Evolutionary conservation across 805 yeast species (phyloP), one percentile per base, ranked within the genome.

Genomic region (Kluyveromyces dobzhanskii): DNA sequence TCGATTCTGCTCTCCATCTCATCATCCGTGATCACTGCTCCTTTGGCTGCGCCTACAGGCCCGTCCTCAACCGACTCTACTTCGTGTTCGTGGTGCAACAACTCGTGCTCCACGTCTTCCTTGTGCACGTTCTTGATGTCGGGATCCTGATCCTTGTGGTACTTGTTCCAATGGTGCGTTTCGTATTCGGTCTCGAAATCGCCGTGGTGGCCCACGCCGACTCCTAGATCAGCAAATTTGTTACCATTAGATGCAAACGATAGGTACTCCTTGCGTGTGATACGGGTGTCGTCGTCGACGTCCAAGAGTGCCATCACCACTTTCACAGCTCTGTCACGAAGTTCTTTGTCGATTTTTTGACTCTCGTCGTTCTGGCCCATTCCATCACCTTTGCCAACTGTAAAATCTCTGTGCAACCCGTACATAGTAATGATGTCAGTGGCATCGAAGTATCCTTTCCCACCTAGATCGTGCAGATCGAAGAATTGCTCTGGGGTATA

Each of bases 111-210:
- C 7, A 83, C 74, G 57, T 87, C 97, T 57, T 87, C 97, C 46
- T 80, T 81, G 57, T 87, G 97, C 38, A 84, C 81, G 17, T 75
- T 64, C 50, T 71, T 69, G 19, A 87, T 86, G 39, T 85, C 87
- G 1, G 96, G 96, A 57, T 87, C 97, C 40, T 69, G 62, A 47
- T 84, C 76, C 40, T 74, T 70, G 56, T 84, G 92, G 54, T 71
- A 80, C 62, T 86, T 68, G 44, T 79, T 74, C 97, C 97, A 90
- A 59, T 88, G 97, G 59, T 88, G 97, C 41, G 85, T 79, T 58
- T 90, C 97, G 57, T 88, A 90, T 57, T 88, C 97, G 49, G 76
- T 73, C 61, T 88, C 97, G 54, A 87, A 90, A 63, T 85, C 95
- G 26, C 87, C 80, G 63, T 88, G 96, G 55, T 88, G 96, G 19